Base-by-base conservation (phyloP, 2,329 filamentous ascomycete species). In the Incumbomyces lentus region DNA sequence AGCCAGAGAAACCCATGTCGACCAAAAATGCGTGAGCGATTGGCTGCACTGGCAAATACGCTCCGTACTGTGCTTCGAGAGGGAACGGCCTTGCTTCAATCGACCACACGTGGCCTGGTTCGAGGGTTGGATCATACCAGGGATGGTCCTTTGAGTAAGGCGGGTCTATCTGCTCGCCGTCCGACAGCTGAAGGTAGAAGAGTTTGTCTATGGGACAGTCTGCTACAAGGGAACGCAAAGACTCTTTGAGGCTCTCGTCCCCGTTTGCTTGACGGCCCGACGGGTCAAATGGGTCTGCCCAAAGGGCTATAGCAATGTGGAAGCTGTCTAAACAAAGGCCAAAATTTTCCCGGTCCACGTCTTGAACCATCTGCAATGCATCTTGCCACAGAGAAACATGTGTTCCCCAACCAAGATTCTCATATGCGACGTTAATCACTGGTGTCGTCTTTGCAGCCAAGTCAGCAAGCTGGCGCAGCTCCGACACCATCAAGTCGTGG, bases 241-340 rank as follows among this genome's bases (percentile, higher is more conserved):
- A 59, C 6, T 52, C 54, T 2, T 34, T 38, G n/a, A 65, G 45
- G 6, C 40, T 40, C 16, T 6, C 8, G 16, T 48, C 26, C 1
- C 46, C 51, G 30, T 40, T 43, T 5, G 51, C 36, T 3, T 41
- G 19, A 2, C 56, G 46, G 0, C 64, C 64, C 1, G 53, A 55
- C 0, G 35, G 2, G 1, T 50, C 42, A 16, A 54, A 54, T 2
- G 59, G 53, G 49, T 61, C 59, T 1, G 52, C 64, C 63, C 62
- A 67, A 6, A 66, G 19, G 34, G 58, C 58, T 0, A 58, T 61
- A 8, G 54, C 40, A 12, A 62, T 51, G 41, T 67, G 65, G 47
- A 65, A 67, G 0, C 49, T 64, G 44, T 67, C 64, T 6, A 66
- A 52, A 39, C 64, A 67, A 0, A 65, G 49, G 0, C 64, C 63